Percentiles rank a stretch among this genome's conserved stretches.
These are phyloP conservation scores for Neofusicoccum kwambonambiense DNA, from an alignment of 2,329 filamentous ascomycete species.

Conservation along the genomic window DNA sequence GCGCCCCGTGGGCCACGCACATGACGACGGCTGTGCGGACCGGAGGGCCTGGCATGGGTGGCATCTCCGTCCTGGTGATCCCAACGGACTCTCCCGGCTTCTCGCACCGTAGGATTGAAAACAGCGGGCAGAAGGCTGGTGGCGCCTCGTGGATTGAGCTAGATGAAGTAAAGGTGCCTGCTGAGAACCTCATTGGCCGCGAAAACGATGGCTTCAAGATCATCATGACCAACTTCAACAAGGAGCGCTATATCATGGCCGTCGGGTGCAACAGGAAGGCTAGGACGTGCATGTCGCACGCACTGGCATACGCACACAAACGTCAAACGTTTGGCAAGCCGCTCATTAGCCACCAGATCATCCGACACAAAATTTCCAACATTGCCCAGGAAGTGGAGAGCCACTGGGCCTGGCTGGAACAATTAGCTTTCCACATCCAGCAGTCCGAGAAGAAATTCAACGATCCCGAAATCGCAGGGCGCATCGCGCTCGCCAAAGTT, in stretches of 20 bases:
- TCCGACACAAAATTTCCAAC: conserved; percentile 59
- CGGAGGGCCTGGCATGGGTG: conserved; percentile 52
- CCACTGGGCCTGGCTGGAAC: conserved; percentile 62
- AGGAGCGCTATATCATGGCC: conserved; percentile 59
- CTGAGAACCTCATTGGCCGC: conserved; percentile 52
- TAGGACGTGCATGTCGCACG: conserved; percentile 55
- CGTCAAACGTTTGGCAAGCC: conserved; percentile 60
- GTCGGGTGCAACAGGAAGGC: conserved; percentile 58
- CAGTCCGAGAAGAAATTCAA: conserved; percentile 42
- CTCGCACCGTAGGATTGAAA: conserved; percentile 55
- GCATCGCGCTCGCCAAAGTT: conserved; percentile 48
- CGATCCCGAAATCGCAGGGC: conserved; percentile 38
- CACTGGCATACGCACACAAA: conserved; percentile 52
- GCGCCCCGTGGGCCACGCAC: conserved; percentile 59
- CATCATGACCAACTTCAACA: conserved; percentile 56
- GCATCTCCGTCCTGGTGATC: conserved; percentile 60
- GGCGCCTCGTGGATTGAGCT: conserved; percentile 59
- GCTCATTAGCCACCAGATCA: conserved; percentile 58
- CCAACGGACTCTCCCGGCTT: conserved; percentile 53
- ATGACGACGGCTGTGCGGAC: conserved; percentile 63
- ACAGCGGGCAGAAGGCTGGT: conserved; percentile 66
- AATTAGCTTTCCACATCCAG: conserved; percentile 57
- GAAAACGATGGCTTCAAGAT: conserved; percentile 58
- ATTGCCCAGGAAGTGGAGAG: conserved; percentile 61
- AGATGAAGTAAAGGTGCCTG: conserved; percentile 56